phyloP scores from a whole-genome alignment of 495 filamentous ascomycete genomes.

The Amphirosellinia nigrospora region DNA sequence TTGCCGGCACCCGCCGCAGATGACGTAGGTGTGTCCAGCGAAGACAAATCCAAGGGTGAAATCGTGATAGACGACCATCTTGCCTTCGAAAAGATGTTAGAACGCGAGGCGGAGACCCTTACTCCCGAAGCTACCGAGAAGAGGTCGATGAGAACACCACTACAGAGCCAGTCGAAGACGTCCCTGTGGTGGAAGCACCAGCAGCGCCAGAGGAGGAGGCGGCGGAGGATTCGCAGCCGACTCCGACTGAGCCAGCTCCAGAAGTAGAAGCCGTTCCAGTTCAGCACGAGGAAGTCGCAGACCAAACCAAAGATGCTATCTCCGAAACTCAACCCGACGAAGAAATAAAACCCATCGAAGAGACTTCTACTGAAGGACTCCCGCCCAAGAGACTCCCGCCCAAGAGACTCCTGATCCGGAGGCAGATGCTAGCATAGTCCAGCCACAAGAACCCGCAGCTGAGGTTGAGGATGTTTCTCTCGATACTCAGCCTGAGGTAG shows the following conservation, averaged over 20 bases:
- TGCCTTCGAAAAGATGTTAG: constrained; percentile 13
- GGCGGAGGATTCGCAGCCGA: background rate
- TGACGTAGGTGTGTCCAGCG: background rate
- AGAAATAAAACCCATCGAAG: background rate
- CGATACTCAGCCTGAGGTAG: background rate
- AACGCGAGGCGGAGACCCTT: background rate
- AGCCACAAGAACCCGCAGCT: background rate
- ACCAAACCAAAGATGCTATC: background rate
- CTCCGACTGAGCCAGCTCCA: background rate
- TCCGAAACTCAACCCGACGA: background rate
- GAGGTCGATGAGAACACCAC: background rate
- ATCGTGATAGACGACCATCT: constrained; percentile 17
- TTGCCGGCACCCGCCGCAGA: background rate
- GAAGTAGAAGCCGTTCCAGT: constrained; percentile 4
- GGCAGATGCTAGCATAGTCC: background rate
- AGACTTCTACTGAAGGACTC: background rate
- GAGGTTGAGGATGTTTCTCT: background rate
- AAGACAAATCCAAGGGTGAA: background rate
- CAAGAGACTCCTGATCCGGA: background rate
- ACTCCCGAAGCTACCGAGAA: background rate
- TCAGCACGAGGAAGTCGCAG: background rate
- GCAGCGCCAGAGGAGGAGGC: background rate
- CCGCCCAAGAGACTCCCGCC: background rate
- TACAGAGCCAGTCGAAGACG: background rate
- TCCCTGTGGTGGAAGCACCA: background rate